Evolutionary conservation across 2,329 filamentous ascomycete genomes (phyloP).

Genomic region (Cordyceps fumosorosea): DNA sequence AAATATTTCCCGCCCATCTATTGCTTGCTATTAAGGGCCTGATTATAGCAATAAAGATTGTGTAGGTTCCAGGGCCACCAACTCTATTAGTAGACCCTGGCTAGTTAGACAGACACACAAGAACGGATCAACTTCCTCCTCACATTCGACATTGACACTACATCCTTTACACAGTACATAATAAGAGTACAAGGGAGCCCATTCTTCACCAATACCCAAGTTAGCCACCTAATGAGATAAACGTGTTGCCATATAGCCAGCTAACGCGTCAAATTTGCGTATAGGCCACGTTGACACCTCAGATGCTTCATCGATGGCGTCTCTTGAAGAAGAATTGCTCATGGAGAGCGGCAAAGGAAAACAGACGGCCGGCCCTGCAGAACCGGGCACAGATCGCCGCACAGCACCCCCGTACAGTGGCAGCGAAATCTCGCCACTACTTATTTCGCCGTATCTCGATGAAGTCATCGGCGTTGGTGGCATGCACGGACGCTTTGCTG

Average conservation of each 20-base stretch:
- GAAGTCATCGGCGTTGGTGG: neutral
- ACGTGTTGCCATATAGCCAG: neutral
- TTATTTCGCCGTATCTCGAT: neutral
- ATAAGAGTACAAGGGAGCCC: too few species aligned
- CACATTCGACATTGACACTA: too few species aligned
- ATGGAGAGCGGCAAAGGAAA: neutral
- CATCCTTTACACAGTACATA: too few species aligned
- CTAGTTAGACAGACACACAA: too few species aligned
- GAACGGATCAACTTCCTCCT: too few species aligned
- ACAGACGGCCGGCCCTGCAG: neutral
- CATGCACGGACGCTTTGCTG: too few species aligned
- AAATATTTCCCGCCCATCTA: too few species aligned
- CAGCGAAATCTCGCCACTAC: neutral
- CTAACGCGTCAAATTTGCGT: neutral
- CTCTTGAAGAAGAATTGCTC: neutral
- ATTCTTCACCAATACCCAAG: too few species aligned
- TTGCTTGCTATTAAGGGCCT: too few species aligned
- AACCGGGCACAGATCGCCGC: neutral
- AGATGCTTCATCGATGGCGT: neutral
- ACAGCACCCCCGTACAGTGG: neutral
- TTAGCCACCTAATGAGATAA: neutral
- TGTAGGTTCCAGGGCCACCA: too few species aligned
- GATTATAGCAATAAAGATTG: too few species aligned
- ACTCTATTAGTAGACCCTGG: too few species aligned
- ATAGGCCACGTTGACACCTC: neutral